phyloP scores from a whole-genome alignment of 768 basidiomycete species.

The Lactarius pseudohatsudake region DNA sequence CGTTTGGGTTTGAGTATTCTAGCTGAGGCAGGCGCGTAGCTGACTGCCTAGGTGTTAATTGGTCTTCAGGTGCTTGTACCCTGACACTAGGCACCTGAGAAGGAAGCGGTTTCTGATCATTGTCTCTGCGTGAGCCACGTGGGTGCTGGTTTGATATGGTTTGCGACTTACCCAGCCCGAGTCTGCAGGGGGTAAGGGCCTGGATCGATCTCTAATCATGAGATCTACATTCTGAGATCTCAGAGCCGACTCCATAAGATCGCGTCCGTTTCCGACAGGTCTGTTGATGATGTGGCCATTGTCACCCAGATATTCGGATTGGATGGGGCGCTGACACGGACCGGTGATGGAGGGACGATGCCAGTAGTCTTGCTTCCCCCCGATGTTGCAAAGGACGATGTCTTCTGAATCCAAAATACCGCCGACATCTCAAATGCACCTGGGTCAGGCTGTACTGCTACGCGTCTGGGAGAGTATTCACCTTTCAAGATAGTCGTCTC shows the following conservation, averaged over 20 bases:
- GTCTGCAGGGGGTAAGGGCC: neutral
- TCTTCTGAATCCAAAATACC: conserved; percentile 7
- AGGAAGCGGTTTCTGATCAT: neutral
- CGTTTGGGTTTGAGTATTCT: neutral
- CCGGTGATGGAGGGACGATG: neutral
- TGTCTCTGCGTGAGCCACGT: neutral
- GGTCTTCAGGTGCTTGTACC: neutral
- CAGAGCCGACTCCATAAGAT: neutral
- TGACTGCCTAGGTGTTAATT: neutral
- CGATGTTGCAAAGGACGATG: neutral
- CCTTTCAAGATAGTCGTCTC: conserved; percentile 15
- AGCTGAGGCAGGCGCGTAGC: neutral
- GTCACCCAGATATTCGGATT: neutral
- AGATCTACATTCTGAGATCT: neutral
- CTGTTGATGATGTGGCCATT: neutral
- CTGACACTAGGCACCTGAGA: neutral
- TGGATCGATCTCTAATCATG: neutral
- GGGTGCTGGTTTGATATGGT: neutral
- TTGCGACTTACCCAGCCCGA: neutral
- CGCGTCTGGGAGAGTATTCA: neutral
- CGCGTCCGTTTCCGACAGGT: neutral
- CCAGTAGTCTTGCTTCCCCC: neutral
- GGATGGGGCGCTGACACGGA: neutral
- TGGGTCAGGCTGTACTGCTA: neutral
- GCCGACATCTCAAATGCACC: neutral